Evolutionary conservation across 2,329 filamentous ascomycete species (phyloP).

Genomic region (Aspergillus japonicus): DNA sequence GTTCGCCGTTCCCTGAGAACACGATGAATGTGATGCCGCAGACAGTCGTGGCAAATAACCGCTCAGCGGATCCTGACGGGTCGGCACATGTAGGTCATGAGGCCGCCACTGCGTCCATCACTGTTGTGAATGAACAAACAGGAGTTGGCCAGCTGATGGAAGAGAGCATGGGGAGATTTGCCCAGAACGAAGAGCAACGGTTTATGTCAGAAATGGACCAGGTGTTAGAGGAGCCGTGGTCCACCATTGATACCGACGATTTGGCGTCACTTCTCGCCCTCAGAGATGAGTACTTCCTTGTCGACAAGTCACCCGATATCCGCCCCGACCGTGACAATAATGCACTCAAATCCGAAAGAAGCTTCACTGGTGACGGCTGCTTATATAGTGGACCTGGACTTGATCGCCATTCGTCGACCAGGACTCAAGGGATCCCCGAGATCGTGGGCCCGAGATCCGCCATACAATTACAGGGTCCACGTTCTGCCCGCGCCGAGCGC

Average conservation of each 20-base stretch:
- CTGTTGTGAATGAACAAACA: neutral
- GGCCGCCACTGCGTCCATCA: neutral
- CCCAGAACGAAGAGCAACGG: neutral
- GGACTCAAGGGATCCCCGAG: conserved; percentile 21
- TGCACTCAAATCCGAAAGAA: conserved; percentile 22
- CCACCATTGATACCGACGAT: conserved; percentile 24
- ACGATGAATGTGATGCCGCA: neutral
- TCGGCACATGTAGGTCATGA: neutral
- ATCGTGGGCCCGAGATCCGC: conserved; percentile 19
- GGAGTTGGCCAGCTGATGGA: neutral
- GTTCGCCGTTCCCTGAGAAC: neutral
- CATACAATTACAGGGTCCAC: conserved; percentile 1
- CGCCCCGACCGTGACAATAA: conserved; percentile 26
- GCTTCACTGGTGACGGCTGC: conserved; percentile 19
- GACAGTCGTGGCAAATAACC: neutral
- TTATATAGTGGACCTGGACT: conserved; percentile 22
- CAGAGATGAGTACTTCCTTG: conserved; percentile 30
- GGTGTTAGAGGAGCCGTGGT: conserved; percentile 14
- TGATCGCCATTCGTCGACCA: conserved; percentile 19
- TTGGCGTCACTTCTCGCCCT: conserved; percentile 18
- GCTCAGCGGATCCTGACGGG: neutral
- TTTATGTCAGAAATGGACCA: neutral
- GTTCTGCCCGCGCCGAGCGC: conserved; percentile 12
- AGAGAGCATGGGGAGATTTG: neutral
- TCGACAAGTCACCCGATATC: conserved; percentile 27